Evolutionary conservation across 495 filamentous ascomycete genomes (phyloP).

Genomic region (Neurospora discreta): DNA sequence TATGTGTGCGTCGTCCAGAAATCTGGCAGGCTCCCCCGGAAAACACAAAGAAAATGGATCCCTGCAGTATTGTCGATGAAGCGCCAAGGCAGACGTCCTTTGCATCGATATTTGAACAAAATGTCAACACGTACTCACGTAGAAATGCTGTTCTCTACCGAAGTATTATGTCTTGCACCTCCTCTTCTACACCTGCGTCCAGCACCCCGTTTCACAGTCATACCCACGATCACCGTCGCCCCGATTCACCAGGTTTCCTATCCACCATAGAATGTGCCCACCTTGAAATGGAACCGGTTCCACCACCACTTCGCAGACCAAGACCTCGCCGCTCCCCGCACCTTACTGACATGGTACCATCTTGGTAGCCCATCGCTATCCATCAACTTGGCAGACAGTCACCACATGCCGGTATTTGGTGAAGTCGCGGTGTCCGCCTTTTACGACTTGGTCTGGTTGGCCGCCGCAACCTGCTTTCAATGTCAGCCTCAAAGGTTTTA

Average conservation of each 20-base stretch:
- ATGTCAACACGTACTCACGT: background rate
- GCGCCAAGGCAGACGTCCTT: background rate
- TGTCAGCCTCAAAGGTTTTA: background rate
- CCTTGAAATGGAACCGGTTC: background rate
- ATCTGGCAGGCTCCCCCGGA: too few relatives aligned
- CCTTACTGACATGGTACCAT: background rate
- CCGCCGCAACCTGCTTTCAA: background rate
- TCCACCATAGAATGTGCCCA: background rate
- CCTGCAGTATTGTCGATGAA: background rate
- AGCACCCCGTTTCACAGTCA: background rate
- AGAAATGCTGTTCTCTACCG: background rate
- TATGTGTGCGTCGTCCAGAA: too few relatives aligned
- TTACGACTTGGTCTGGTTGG: constrained; percentile 12
- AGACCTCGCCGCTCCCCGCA: background rate
- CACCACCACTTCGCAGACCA: background rate
- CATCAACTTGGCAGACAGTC: background rate
- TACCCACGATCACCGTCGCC: background rate
- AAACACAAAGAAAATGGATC: background rate
- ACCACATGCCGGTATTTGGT: background rate
- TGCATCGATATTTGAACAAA: background rate
- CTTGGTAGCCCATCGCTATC: background rate
- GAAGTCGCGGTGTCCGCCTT: background rate
- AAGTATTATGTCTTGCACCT: background rate
- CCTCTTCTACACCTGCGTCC: background rate
- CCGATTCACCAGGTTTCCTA: background rate